phyloP scores from a whole-genome alignment of 768 basidiomycete species.

The Steccherinum ochraceum region DNA sequence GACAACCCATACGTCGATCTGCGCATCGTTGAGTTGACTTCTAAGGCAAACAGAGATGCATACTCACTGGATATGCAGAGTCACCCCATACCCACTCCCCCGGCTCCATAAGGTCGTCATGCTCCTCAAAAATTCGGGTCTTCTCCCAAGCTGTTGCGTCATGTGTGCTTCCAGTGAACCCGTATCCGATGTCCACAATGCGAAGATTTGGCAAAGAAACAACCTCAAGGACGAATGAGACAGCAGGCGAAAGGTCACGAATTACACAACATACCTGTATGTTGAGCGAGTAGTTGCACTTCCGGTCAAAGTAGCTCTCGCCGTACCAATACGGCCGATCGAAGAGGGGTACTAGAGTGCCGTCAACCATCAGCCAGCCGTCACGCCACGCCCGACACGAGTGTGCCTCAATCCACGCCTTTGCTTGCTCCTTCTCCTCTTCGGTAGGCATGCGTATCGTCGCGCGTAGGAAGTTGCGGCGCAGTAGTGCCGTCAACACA shows the following conservation, averaged over 20 bases:
- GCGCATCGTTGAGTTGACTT: not conserved
- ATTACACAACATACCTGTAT: constrained; percentile 12
- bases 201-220: constrained; percentile 27
- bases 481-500: constrained; percentile 27
- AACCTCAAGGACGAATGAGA: constrained; percentile 8
- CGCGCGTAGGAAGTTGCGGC: constrained; percentile 16
- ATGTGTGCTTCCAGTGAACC: constrained; percentile 26
- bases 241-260: not conserved
- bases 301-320: constrained; percentile 31
- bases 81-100: constrained; percentile 33
- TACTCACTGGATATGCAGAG: constrained; percentile 32
- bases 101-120: constrained; percentile 17
- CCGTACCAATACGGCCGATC: constrained; percentile 28
- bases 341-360: constrained; percentile 30
- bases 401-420: constrained; percentile 29
- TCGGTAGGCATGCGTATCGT: constrained; percentile 24
- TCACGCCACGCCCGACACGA: constrained; percentile 29
- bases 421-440: constrained; percentile 31
- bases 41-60: not conserved
- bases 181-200: constrained; percentile 29
- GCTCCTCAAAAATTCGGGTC: constrained; percentile 16
- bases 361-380: constrained; percentile 33
- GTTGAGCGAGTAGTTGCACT: constrained; percentile 31
- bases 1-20: constrained; percentile 20
- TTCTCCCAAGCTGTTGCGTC: constrained; percentile 26